Evolutionary conservation across 2,329 filamentous ascomycete species (phyloP).

Genomic region (Cladosporium sp.): DNA sequence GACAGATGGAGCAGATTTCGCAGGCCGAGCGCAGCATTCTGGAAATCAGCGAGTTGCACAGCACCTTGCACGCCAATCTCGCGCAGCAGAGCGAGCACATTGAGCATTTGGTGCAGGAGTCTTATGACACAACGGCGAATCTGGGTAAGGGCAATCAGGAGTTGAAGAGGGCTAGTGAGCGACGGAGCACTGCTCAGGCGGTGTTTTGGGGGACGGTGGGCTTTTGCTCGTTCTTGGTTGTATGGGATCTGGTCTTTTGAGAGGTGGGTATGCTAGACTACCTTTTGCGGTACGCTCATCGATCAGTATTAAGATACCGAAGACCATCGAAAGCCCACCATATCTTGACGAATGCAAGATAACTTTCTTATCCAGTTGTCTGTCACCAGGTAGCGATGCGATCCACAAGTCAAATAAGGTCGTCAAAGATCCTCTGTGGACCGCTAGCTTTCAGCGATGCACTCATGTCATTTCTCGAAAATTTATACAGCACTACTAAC

Average conservation of each 20-base stretch:
- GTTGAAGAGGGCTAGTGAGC: conserved; percentile 71
- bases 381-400: no score
- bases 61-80: conserved; percentile 80
- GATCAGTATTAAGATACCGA: no score
- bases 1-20: conserved; percentile 88
- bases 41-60: conserved; percentile 90
- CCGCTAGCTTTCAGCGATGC: no score
- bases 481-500: no score
- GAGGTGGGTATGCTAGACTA: no score
- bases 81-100: conserved; percentile 84
- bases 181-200: conserved; percentile 46
- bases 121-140: conserved; percentile 76
- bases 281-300: no score
- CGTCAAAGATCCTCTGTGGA: no score
- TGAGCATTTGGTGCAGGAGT: conserved; percentile 81
- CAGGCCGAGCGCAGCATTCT: conserved; percentile 84
- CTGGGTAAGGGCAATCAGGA: conserved; percentile 87
- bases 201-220: conserved; percentile 45
- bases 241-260: conserved; percentile 48
- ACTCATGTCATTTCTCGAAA: no score
- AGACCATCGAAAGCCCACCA: no score
- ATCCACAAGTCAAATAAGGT: no score
- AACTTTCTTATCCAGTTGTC: no score
- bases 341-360: no score
- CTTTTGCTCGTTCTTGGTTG: conserved; percentile 43